Evolutionary conservation across 805 yeast genomes (phyloP).

Genomic region (Pichia gijzeniarum): DNA sequence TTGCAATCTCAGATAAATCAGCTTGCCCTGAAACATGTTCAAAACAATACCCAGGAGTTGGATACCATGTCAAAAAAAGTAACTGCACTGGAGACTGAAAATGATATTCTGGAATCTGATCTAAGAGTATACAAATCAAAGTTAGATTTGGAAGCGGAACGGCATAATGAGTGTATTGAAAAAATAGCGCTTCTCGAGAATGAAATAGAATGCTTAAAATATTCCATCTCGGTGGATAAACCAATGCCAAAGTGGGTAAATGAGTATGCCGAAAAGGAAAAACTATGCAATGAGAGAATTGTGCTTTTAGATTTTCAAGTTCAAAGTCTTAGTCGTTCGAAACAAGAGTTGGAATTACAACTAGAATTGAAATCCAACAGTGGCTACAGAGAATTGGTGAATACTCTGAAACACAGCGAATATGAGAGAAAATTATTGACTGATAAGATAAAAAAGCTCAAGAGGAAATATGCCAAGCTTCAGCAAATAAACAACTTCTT

Average conservation of each 20-base stretch:
- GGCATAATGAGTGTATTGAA: slow-evolving; percentile 19
- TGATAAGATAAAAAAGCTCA: not conserved
- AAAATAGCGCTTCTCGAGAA: slow-evolving; percentile 22
- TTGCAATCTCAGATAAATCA: slow-evolving; percentile 4
- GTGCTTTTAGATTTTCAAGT: not conserved
- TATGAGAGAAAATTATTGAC: not conserved
- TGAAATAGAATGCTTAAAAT: slow-evolving; percentile 11
- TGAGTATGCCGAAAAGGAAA: not conserved
- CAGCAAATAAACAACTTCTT: slow-evolving; percentile 21
- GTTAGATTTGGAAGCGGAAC: slow-evolving; percentile 11
- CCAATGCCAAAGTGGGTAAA: not conserved
- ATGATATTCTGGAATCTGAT: slow-evolving; percentile 22
- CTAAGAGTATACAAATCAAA: slow-evolving; percentile 16
- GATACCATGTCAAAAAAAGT: no score
- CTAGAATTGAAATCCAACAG: not conserved
- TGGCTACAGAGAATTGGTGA: not conserved
- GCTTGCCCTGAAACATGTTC: no score
- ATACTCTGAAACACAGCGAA: not conserved
- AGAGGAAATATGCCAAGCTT: slow-evolving; percentile 12
- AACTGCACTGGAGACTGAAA: slow-evolving; percentile 20
- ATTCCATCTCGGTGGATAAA: not conserved
- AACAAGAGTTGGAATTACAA: not conserved
- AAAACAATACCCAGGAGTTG: no score
- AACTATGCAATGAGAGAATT: not conserved
- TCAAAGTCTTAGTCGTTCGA: not conserved